Percentiles rank a stretch among this genome's conserved stretches.
These are phyloP conservation scores for Boletus insuetus DNA, from an alignment of 768 basidiomycete genomes.

Conservation along the genomic window DNA sequence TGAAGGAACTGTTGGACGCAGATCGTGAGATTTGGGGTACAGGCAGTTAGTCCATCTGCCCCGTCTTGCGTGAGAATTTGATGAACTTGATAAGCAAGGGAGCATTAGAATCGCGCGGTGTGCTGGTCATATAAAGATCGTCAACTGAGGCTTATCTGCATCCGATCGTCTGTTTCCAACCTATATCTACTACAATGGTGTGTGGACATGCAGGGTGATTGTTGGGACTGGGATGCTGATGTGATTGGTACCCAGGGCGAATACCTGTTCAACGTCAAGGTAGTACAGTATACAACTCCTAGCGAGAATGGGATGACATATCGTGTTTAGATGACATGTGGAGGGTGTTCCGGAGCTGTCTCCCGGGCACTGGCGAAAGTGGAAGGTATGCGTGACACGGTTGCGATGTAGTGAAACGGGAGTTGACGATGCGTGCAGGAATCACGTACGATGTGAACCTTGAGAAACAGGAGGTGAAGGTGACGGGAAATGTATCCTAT, in stretches of 20 bases:
- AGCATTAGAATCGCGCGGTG: too few species aligned
- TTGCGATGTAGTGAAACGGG: neutral
- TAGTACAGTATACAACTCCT: slow-evolving; percentile 37
- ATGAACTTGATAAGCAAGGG: too few species aligned
- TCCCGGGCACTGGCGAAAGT: slow-evolving; percentile 70
- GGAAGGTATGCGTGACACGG: slow-evolving; percentile 27
- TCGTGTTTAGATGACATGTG: slow-evolving; percentile 71
- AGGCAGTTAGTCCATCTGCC: neutral
- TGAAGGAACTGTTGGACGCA: neutral
- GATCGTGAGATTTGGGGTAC: slow-evolving; percentile 10
- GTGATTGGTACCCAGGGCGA: slow-evolving; percentile 8
- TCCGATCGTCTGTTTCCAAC: neutral
- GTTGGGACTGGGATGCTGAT: neutral
- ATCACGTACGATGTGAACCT: slow-evolving; percentile 58
- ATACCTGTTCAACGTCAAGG: slow-evolving; percentile 81
- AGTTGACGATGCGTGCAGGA: neutral
- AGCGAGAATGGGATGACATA: neutral
- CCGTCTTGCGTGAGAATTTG: too few species aligned
- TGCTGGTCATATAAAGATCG: slow-evolving; percentile 1
- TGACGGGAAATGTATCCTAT: slow-evolving; percentile 58
- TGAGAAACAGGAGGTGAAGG: slow-evolving; percentile 69
- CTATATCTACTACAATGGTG: slow-evolving; percentile 21
- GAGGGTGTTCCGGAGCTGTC: slow-evolving; percentile 83
- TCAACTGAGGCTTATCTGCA: neutral
- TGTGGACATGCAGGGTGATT: neutral